Evolutionary conservation across 2,329 filamentous ascomycete species (phyloP).

Genomic region (Paraphoma chrysanthemicola): DNA sequence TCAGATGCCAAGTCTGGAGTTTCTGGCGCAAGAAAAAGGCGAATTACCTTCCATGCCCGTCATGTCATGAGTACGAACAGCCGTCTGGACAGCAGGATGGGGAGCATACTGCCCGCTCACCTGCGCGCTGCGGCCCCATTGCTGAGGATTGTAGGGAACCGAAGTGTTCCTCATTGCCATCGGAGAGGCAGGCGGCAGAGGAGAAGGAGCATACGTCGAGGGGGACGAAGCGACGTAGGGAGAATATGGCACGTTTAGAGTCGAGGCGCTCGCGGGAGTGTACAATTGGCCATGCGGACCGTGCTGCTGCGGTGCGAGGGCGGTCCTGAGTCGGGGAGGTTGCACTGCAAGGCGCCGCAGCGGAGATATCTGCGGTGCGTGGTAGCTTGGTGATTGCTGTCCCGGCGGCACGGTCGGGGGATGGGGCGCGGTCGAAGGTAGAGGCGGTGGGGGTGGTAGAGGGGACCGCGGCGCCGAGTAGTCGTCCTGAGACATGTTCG

Average conservation of each 20-base stretch:
- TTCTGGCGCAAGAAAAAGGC: background rate
- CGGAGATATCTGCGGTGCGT: conserved; percentile 36
- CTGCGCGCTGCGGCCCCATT: conserved; percentile 54
- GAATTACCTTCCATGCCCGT: conserved; percentile 58
- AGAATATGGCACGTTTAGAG: conserved; percentile 46
- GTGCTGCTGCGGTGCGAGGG: conserved; percentile 44
- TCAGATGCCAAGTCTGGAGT: background rate
- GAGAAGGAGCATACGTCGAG: conserved; percentile 42
- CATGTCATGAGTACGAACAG: conserved; percentile 44
- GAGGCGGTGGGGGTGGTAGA: conserved; percentile 29
- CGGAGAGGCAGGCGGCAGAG: conserved; percentile 36
- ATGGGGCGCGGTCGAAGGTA: conserved; percentile 29
- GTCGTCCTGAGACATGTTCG: conserved; percentile 34
- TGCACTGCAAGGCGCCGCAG: conserved; percentile 48
- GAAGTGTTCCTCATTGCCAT: conserved; percentile 46
- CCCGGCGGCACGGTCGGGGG: conserved; percentile 19
- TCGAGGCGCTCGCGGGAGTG: conserved; percentile 49
- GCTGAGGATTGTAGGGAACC: conserved; percentile 57
- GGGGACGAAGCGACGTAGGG: conserved; percentile 41
- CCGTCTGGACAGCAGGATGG: conserved; percentile 39
- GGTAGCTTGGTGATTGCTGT: conserved; percentile 15
- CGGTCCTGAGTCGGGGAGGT: conserved; percentile 51
- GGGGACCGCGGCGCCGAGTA: conserved; percentile 24
- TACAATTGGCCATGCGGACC: conserved; percentile 39
- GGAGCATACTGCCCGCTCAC: conserved; percentile 48